Conservation (phyloP, 306 rosid species). For the Vigna reflexopilosa region DNA sequence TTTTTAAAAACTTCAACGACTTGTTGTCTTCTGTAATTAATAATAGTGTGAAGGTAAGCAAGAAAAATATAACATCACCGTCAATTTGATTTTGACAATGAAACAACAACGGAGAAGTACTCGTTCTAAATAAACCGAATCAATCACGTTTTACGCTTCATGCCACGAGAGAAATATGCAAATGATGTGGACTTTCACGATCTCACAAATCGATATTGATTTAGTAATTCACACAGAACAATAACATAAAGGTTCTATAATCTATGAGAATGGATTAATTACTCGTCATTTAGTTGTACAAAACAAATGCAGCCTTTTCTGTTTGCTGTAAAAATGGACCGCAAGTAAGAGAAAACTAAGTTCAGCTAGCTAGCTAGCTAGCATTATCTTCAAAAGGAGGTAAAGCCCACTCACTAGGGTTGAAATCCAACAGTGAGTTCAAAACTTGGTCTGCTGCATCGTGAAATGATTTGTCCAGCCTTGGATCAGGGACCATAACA, state of each 20-base stretch:
- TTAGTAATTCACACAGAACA: slow-evolving; percentile 7
- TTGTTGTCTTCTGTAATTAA: no score
- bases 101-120: no score
- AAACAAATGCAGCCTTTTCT: slow-evolving; percentile 22
- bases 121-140: background rate
- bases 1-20: no score
- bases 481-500: slow-evolving; percentile 94
- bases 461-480: slow-evolving; percentile 72
- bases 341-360: background rate
- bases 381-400: slow-evolving; percentile 75
- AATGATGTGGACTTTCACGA: slow-evolving; percentile 1
- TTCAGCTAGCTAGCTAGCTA: slow-evolving; percentile 47
- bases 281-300: slow-evolving; percentile 2
- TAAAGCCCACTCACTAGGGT: slow-evolving; percentile 82
- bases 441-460: slow-evolving; percentile 78
- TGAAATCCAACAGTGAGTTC: slow-evolving; percentile 80
- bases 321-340: slow-evolving; percentile 16
- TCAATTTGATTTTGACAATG: no score
- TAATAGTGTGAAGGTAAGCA: no score
- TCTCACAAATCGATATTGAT: slow-evolving; percentile 11
- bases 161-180: slow-evolving; percentile 23
- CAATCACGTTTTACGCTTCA: slow-evolving; percentile 18
- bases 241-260: slow-evolving; percentile 15
- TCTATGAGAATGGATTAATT: slow-evolving; percentile 29
- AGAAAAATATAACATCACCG: no score